Percentiles rank a stretch among this genome's conserved stretches.
These are phyloP conservation scores for Phialophora expanda DNA, from an alignment of 2,329 filamentous ascomycete species.

Conservation along the genomic window DNA sequence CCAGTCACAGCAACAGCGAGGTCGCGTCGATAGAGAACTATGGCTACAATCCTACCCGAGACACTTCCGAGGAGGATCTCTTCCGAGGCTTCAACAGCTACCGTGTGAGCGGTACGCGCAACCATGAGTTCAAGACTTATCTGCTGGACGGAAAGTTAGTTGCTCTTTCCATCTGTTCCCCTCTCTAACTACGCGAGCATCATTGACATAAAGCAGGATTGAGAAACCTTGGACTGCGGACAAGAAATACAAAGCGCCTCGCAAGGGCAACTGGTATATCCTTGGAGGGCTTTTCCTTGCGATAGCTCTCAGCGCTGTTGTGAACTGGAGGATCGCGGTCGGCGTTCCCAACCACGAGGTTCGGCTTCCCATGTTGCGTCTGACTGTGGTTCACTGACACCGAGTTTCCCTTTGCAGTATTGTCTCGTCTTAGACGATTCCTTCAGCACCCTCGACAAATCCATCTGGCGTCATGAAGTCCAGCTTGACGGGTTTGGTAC, in stretches of 20 bases:
- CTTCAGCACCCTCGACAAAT: constrained; percentile 51
- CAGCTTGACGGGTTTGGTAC: constrained; percentile 55
- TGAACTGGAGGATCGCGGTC: constrained; percentile 33
- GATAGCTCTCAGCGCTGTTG: constrained; percentile 31
- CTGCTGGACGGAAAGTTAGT: constrained; percentile 33
- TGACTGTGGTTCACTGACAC: constrained; percentile 27
- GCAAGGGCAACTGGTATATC: constrained; percentile 32
- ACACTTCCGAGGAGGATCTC: constrained; percentile 27
- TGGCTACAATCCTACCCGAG: constrained; percentile 30
- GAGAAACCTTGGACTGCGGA: constrained; percentile 32
- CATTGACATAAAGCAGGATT: constrained; percentile 31
- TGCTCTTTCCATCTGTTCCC: constrained; percentile 29
- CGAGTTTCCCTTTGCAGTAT: constrained; percentile 56
- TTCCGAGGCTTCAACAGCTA: constrained; percentile 30
- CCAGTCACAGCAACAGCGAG: constrained; percentile 29
- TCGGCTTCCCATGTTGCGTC: constrained; percentile 27
- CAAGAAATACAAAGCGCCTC: constrained; percentile 34
- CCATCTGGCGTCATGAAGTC: constrained; percentile 58
- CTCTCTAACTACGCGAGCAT: constrained; percentile 25
- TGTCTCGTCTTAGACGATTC: constrained; percentile 59
- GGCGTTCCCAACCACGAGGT: constrained; percentile 32
- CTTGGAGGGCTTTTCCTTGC: constrained; percentile 31
- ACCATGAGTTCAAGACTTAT: constrained; percentile 33
- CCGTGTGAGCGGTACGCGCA: constrained; percentile 28
- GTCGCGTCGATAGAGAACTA: constrained; percentile 32